Base-by-base conservation (phyloP, 2,329 filamentous ascomycete species). In the Lachnum nothofagi region DNA sequence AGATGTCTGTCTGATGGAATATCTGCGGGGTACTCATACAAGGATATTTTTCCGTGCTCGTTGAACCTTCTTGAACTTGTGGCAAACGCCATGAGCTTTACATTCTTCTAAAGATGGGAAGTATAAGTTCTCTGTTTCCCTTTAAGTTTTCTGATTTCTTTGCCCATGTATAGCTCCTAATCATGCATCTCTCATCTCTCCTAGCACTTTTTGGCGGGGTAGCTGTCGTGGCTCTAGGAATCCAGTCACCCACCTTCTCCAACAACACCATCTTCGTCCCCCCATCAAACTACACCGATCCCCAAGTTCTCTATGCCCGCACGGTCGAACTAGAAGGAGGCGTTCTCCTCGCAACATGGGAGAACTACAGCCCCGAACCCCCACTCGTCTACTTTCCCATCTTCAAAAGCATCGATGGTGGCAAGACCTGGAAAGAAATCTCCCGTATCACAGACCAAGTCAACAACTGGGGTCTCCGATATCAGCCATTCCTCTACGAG, bases 401-500 rank as follows among this genome's bases (percentile, higher is more conserved):
- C 55, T 77, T 70, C 59, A 65, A 70, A 53, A 79, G 74, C 33
- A 67, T 60, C n/a, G 77, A 83, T 59, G 67, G 71, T 29, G 79
- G 80, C 10, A 60, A 70, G 44, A 80, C 76, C 1, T 88, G 85
- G 85, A 70, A 72, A 14, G 76, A 84, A 61, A 70, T 85, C 42
- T 79, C 81, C 4, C 73, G 73, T 14, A 78, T 88, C 8, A 70
- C 78, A 12, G 85, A 88, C 61, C 72, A 77, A 42, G 78, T 77
- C 24, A 82, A 85, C 55, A 75, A 75, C 35, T 81, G 78, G 70
- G 85, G 85, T 17, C 64, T 86, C 46, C 75, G 82, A 24, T 86
- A 86, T 60, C 85, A 88, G 59, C 85, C 85, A 0, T 78, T 79
- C 63, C 70, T 88, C 12, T 86, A 85, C 59, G 74, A 80, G 55